Evolutionary conservation across 2,329 filamentous ascomycete genomes (phyloP), one percentile per base, ranked within the genome.

Genomic region (Paecilomyces sp.): DNA sequence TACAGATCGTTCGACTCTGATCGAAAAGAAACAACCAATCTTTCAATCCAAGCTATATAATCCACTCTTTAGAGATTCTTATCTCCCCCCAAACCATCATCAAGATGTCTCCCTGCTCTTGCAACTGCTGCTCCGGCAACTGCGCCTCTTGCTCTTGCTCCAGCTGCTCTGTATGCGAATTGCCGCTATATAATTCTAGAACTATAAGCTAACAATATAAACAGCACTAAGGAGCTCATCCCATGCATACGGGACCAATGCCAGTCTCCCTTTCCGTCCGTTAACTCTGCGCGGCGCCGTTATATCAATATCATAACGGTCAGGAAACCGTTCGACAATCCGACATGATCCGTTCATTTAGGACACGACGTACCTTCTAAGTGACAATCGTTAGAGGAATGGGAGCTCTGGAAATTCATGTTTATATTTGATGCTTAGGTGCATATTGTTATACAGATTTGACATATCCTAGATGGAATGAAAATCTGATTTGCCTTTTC

Each of bases 71-170:
- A 7, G 41, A 47, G 57, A 58, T 58, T 7, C 57, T 50, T 61
- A 62, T 58, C 57, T 57, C 41, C 56, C 63, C 60, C 59, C 59
- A 63, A 57, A 61, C 60, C 65, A 55, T 65, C 64, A 64, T 64
- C 69, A 74, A 64, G 58, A 77, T 76, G 74, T 67, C 67, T 72
- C 74, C 74, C 69, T 77, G 74, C 69, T 55, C 60, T 56, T 77
- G 75, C 73, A 74, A 70, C 72, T 72, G 71, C 72, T 76, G 74
- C 73, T 64, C 68, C 63, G 72, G 72, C 64, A 62, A 71, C 58
- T 77, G 75, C 73, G 71, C 69, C 64, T 68, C 67, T 58, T 77
- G 75, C 73, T 69, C 72, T 55, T 77, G 75, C 73, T 58, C 30
- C 57, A 65, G 58, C 64, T 77, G 75, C 74, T 66, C 55, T 51